Evolutionary conservation across 2,329 filamentous ascomycete genomes (phyloP).

Genomic region (Ophiostoma ips): DNA sequence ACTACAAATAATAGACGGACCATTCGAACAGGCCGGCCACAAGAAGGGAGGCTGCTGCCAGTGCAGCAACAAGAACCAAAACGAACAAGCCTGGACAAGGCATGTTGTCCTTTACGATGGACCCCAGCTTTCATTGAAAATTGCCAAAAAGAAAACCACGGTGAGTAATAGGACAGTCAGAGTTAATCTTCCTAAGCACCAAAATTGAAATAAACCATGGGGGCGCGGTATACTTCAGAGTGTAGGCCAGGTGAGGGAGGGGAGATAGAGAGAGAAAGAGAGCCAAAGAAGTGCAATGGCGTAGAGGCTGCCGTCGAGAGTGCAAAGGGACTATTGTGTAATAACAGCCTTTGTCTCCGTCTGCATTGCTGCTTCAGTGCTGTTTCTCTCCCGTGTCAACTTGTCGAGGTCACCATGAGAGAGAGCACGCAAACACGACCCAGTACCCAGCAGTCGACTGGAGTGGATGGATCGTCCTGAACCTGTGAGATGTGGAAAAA

Average conservation of each 20-base stretch:
- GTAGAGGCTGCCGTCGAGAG: constrained; percentile 6
- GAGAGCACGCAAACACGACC: neutral
- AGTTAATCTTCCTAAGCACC: constrained; percentile 59
- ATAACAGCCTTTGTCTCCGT: neutral
- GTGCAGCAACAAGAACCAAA: neutral
- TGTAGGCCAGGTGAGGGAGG: constrained; percentile 49
- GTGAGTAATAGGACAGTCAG: constrained; percentile 50
- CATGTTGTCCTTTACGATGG: constrained; percentile 54
- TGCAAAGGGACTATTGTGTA: neutral
- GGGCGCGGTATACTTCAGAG: constrained; percentile 60
- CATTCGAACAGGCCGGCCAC: too few relatives aligned
- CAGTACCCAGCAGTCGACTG: too few relatives aligned
- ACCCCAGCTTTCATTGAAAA: constrained; percentile 48
- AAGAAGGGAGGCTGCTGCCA: too few relatives aligned
- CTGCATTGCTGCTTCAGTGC: neutral
- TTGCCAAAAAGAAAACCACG: constrained; percentile 36
- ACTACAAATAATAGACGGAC: too few relatives aligned
- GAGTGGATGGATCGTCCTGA: too few relatives aligned
- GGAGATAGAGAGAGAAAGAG: constrained; percentile 4
- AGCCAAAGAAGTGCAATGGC: constrained; percentile 4
- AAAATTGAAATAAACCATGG: constrained; percentile 74
- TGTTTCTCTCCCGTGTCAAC: neutral
- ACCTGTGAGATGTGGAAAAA: too few relatives aligned
- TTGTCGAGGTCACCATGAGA: neutral
- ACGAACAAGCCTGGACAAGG: neutral